Evolutionary conservation across 2,329 filamentous ascomycete species (phyloP), one percentile per base, ranked within the genome.

Genomic region (Claviceps sp.): DNA sequence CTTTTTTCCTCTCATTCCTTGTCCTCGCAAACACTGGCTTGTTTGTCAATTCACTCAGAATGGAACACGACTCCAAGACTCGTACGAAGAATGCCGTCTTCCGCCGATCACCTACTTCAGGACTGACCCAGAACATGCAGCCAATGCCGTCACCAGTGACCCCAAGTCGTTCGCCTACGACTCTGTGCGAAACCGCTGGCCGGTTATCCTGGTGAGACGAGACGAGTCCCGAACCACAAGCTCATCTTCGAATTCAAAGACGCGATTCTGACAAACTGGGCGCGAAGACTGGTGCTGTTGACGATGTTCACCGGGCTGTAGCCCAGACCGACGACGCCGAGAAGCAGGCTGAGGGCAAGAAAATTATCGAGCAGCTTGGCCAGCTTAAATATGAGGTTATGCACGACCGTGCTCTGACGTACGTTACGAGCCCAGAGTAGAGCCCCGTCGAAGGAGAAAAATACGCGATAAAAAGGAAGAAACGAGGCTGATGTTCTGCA

Each of bases 331-430:
- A 77, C 38, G 80, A 88, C 49, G 68, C 81, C 9, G 76, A 80
- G 54, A 85, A 85, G 63, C 69, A 75, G 37, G 78, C 78, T 24
- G 93, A 97, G 67, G 93, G 93, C 61, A 96, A 96, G 73, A 75
- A 73, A 60, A 89, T 98, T 54, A 78, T 95, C 43, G 81, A 86
- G 63, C 78, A 85, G 58, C 75, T 98, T 13, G 85, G 84, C 5
- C 79, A 76, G 58, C 76, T 98, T 61, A 98, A 98, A 71, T 96
- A 97, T 70, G 91, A 97, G 70, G 72, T 97, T 45, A 87, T 95
- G 65, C 93, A 98, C 65, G 83, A 96, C 67, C 81, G 89, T 44
- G 73, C 79, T 56, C 69, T 97, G 60, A 84, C 78, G 87, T 91
- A 74, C 56, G 78, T 53, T 34, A 22, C 36, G 18, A 2, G 9